These are phyloP conservation scores for Polygonum aviculare DNA, from an alignment of 148 eudicot genomes.

Conservation along the genomic window DNA sequence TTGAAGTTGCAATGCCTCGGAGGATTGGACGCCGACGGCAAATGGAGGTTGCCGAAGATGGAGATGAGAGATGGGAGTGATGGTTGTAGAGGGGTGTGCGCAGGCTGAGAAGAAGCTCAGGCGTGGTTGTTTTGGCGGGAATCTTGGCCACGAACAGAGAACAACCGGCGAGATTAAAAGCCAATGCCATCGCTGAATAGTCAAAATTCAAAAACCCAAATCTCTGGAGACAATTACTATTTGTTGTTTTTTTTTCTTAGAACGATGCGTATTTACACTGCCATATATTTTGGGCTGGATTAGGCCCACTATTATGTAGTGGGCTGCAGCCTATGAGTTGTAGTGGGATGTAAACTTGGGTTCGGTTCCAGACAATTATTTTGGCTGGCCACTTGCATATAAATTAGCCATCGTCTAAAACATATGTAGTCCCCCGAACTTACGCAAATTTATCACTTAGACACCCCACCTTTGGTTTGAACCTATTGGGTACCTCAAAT, in stretches of 20 bases:
- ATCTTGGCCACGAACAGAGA: background rate
- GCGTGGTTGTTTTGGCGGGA: conserved; percentile 42
- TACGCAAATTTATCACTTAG: no score
- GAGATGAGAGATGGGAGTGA: conserved; percentile 12
- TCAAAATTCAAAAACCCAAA: background rate
- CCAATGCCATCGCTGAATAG: no score
- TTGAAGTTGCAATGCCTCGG: conserved; percentile 18
- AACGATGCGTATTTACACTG: background rate
- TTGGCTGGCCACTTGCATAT: background rate
- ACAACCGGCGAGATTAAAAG: background rate
- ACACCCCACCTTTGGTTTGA: no score
- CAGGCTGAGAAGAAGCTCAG: conserved; percentile 14
- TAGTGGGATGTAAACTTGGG: background rate
- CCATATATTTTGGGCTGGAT: background rate
- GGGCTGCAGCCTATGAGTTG: background rate
- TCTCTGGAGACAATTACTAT: background rate
- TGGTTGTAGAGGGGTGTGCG: conserved; percentile 18
- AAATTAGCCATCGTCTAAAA: background rate
- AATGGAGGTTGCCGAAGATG: conserved; percentile 4
- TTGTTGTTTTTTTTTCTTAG: background rate
- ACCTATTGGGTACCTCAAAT: no score
- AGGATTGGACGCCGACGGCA: conserved; percentile 8
- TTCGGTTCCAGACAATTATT: background rate
- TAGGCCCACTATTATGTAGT: background rate
- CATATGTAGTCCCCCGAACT: no score